These are phyloP conservation scores for Lepraria neglecta DNA, from an alignment of 495 filamentous ascomycete species.

Conservation along the genomic window DNA sequence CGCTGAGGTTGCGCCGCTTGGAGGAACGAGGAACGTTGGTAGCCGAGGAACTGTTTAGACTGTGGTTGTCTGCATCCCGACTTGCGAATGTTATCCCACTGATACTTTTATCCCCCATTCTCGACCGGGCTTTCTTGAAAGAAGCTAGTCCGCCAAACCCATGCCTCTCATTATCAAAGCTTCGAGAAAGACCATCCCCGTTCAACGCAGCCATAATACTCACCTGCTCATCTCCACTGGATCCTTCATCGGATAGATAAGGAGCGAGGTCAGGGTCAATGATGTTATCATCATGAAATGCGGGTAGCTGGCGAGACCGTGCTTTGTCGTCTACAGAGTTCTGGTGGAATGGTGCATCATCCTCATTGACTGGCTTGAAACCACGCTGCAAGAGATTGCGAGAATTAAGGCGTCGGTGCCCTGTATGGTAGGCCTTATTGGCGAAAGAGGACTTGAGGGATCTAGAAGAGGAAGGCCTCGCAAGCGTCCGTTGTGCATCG, in stretches of 20 bases:
- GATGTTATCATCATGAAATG: constrained; percentile 96
- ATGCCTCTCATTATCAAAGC: constrained; percentile 49
- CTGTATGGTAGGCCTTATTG: constrained; percentile 61
- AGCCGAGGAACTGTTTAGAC: constrained; percentile 53
- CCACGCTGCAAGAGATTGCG: constrained; percentile 58
- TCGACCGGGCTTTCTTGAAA: constrained; percentile 67
- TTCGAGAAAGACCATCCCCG: constrained; percentile 43
- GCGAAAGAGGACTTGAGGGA: constrained; percentile 76
- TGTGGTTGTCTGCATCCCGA: constrained; percentile 55
- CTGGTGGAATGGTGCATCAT: constrained; percentile 85
- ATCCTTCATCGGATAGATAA: constrained; percentile 91
- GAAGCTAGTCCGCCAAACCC: constrained; percentile 50
- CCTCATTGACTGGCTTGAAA: constrained; percentile 56
- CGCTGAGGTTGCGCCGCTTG: constrained; percentile 70
- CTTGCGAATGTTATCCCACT: constrained; percentile 55
- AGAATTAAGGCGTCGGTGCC: constrained; percentile 78
- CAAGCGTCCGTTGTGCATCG: constrained; percentile 61
- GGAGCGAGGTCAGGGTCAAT: constrained; percentile 94
- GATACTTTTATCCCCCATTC: constrained; percentile 62
- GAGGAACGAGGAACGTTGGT: constrained; percentile 48
- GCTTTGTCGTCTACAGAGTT: constrained; percentile 57
- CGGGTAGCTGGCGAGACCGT: constrained; percentile 63
- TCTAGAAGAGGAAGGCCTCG: constrained; percentile 80
- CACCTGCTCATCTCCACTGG: constrained; percentile 85
- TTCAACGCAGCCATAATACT: constrained; percentile 73